Percentiles rank a stretch among this genome's conserved stretches.
These are phyloP conservation scores for Zopfia rhizophila DNA, from an alignment of 2,329 filamentous ascomycete species.

Conservation along the genomic window DNA sequence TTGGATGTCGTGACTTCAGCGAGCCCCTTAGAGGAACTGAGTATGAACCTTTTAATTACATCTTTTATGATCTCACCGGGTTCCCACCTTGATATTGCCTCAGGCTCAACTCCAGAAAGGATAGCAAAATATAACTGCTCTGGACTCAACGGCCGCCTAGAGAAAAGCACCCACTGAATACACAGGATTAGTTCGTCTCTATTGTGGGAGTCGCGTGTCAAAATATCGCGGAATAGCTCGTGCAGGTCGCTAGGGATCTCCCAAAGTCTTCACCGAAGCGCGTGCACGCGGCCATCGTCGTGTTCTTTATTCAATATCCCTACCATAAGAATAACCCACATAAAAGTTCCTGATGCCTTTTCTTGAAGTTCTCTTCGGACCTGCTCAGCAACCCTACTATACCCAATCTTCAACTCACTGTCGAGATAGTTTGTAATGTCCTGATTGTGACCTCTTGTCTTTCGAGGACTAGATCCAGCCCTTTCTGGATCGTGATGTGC, in stretches of 20 bases:
- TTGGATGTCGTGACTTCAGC: slow-evolving; percentile 27
- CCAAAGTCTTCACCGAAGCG: slow-evolving; percentile 44
- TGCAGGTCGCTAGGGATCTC: slow-evolving; percentile 56
- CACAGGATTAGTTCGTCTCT: slow-evolving; percentile 39
- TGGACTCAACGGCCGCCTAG: slow-evolving; percentile 55
- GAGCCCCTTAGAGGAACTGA: slow-evolving; percentile 38
- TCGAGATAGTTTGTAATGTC: slow-evolving; percentile 48
- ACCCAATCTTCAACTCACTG: slow-evolving; percentile 32
- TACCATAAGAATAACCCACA: slow-evolving; percentile 60
- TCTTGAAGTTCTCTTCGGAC: slow-evolving; percentile 45
- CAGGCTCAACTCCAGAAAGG: slow-evolving; percentile 1
- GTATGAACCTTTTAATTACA: slow-evolving; percentile 26
- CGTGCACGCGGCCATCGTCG: slow-evolving; percentile 37
- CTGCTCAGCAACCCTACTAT: slow-evolving; percentile 22
- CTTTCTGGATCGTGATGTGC: slow-evolving; percentile 46
- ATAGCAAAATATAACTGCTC: slow-evolving; percentile 15
- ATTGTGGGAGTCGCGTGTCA: slow-evolving; percentile 55
- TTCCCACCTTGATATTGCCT: slow-evolving; percentile 10
- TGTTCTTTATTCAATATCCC: slow-evolving; percentile 58
- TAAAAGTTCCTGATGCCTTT: slow-evolving; percentile 57
- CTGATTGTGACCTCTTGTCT: slow-evolving; percentile 46
- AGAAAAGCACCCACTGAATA: slow-evolving; percentile 65
- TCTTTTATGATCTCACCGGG: slow-evolving; percentile 25
- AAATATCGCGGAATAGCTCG: slow-evolving; percentile 63
- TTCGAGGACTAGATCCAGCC: slow-evolving; percentile 48